These are phyloP conservation scores for Phycomyces nitens DNA, from an alignment of 192 early-diverging fungal genomes.

Conservation along the genomic window DNA sequence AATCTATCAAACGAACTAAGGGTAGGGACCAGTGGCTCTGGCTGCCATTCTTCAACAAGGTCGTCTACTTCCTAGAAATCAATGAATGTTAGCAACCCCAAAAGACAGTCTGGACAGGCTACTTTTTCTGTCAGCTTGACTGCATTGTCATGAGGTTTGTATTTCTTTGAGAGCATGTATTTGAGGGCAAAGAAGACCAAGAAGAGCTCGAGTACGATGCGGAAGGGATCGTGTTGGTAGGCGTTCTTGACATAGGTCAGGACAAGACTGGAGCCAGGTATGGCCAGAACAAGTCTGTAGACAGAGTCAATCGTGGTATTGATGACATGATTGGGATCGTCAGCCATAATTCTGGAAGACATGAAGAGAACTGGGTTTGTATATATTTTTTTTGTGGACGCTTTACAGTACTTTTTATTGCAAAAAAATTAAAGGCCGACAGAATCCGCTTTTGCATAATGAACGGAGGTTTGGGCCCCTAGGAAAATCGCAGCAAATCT, in stretches of 20 bases:
- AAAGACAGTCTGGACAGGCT: background rate
- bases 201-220: constrained; percentile 78
- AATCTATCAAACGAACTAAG: constrained; percentile 66
- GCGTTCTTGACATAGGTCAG: constrained; percentile 82
- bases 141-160: constrained; percentile 72
- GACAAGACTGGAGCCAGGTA: constrained; percentile 76
- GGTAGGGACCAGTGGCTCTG: constrained; percentile 86
- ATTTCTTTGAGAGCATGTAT: constrained; percentile 82
- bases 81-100: background rate
- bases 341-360: too few species aligned
- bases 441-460: too few species aligned
- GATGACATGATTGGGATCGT: constrained; percentile 17
- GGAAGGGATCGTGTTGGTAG: constrained; percentile 92
- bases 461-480: background rate
- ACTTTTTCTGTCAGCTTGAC: constrained; percentile 83
- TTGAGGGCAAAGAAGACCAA: constrained; percentile 85
- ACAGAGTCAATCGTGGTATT: constrained; percentile 43
- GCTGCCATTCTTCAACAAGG: constrained; percentile 91
- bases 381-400: too few species aligned
- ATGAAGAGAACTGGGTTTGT: too few species aligned
- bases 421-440: too few species aligned
- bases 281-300: constrained; percentile 33
- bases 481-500: too few species aligned
- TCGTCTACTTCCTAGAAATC: constrained; percentile 85
- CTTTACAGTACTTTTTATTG: too few species aligned